A percentile compares a stretch with the other conserved stretches of the same genome.
Evolutionary conservation across 2,329 filamentous ascomycete genomes (phyloP).

Genomic region (Westerdykella sp.): DNA sequence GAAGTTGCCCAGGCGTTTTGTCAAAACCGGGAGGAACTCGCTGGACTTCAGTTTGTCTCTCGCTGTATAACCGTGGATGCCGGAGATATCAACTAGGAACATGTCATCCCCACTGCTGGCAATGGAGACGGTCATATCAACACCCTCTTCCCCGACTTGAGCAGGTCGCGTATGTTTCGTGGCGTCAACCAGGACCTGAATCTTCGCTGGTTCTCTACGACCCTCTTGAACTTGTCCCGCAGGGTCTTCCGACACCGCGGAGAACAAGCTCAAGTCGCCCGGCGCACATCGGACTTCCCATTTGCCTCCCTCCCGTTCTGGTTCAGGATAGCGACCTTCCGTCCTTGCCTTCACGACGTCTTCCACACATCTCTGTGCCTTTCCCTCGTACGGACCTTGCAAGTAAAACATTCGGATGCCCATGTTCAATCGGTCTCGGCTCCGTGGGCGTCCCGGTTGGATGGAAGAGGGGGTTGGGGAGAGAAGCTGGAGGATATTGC

Average conservation of each 20-base stretch:
- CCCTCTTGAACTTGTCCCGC: slow-evolving; percentile 57
- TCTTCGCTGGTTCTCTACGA: slow-evolving; percentile 60
- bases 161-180: slow-evolving; percentile 55
- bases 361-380: slow-evolving; percentile 69
- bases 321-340: slow-evolving; percentile 75
- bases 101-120: slow-evolving; percentile 49
- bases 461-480: slow-evolving; percentile 41
- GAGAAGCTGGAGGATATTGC: slow-evolving; percentile 61
- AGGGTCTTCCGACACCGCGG: slow-evolving; percentile 67
- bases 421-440: slow-evolving; percentile 24
- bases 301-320: slow-evolving; percentile 70
- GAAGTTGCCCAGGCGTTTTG: slow-evolving; percentile 67
- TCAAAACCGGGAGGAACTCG: slow-evolving; percentile 68
- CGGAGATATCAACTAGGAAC: slow-evolving; percentile 54
- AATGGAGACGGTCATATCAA: slow-evolving; percentile 65
- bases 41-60: slow-evolving; percentile 67
- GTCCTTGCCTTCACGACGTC: slow-evolving; percentile 82
- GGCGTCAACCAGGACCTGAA: slow-evolving; percentile 69
- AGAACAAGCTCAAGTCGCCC: slow-evolving; percentile 52
- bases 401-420: slow-evolving; percentile 54
- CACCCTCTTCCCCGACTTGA: slow-evolving; percentile 46
- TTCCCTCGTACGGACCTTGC: slow-evolving; percentile 70
- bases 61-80: slow-evolving; percentile 63
- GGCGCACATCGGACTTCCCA: slow-evolving; percentile 70
- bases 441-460: slow-evolving; percentile 27